Conservation (phyloP, 2,329 filamentous ascomycete genomes). For the Verticillium longisporum region DNA sequence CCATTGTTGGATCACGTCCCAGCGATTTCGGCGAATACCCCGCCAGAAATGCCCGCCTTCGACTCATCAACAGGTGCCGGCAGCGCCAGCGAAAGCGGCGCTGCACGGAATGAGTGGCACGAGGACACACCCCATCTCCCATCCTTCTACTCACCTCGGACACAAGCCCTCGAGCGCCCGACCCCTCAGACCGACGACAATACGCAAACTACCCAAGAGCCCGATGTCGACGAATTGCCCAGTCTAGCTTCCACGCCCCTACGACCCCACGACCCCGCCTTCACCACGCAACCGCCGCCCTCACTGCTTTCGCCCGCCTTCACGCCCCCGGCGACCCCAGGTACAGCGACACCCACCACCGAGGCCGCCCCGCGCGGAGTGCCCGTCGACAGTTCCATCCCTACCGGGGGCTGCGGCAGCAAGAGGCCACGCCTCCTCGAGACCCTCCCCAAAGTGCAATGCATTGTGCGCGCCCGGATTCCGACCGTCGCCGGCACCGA, state of each 20-base stretch:
- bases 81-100: neutral
- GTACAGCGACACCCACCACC: conserved; percentile 44
- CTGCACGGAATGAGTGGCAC: conserved; percentile 16
- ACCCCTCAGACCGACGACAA: conserved; percentile 4
- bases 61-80: conserved; percentile 14
- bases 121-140: conserved; percentile 30
- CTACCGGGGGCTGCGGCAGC: conserved; percentile 51
- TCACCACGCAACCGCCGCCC: conserved; percentile 31
- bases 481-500: conserved; percentile 87
- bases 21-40: neutral
- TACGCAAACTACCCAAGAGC: conserved; percentile 5
- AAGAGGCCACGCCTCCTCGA: conserved; percentile 68
- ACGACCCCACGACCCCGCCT: conserved; percentile 9
- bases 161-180: conserved; percentile 18
- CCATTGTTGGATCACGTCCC: neutral
- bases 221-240: conserved; percentile 5
- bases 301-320: conserved; percentile 84
- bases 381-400: conserved; percentile 52
- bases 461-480: conserved; percentile 89
- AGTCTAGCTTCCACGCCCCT: neutral
- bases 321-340: conserved; percentile 63
- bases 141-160: conserved; percentile 39
- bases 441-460: conserved; percentile 77
- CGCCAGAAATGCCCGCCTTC: conserved; percentile 12
- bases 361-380: conserved; percentile 40